phyloP scores from a whole-genome alignment of 768 basidiomycete species.

The Boletus rubropictus region DNA sequence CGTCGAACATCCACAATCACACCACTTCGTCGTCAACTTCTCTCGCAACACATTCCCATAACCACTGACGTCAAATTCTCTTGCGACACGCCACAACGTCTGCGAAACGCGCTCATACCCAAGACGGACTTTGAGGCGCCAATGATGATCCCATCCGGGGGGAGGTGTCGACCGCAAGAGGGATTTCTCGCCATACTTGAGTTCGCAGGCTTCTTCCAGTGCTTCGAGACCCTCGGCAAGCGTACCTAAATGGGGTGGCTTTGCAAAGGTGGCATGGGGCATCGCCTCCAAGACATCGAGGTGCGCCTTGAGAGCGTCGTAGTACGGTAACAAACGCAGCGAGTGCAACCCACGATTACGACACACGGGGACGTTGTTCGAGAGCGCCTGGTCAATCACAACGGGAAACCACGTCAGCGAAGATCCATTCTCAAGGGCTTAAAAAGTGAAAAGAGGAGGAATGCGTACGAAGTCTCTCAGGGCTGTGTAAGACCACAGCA shows the following conservation, averaged over 20 bases:
- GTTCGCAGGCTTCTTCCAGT: conserved; percentile 60
- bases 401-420: conserved; percentile 2
- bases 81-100: conserved; percentile 64
- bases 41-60: conserved; percentile 66
- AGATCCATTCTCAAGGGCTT: not conserved
- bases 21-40: conserved; percentile 72
- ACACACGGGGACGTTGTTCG: conserved; percentile 65
- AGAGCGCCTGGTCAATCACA: conserved; percentile 46
- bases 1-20: conserved; percentile 76
- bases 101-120: conserved; percentile 62
- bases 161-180: conserved; percentile 28
- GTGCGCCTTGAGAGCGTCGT: conserved; percentile 53
- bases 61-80: conserved; percentile 68
- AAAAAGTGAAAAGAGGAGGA: not conserved
- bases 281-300: conserved; percentile 55
- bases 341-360: conserved; percentile 62
- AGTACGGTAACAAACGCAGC: conserved; percentile 55
- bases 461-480: conserved; percentile 64
- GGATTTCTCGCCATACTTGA: conserved; percentile 43
- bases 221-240: conserved; percentile 53
- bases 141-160: conserved; percentile 49
- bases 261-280: conserved; percentile 52
- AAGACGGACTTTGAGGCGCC: conserved; percentile 52
- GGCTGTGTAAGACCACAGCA: conserved; percentile 75
- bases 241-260: conserved; percentile 61